These are phyloP conservation scores for Litchi chinensis DNA, from an alignment of 345 rosid genomes.

Conservation along the genomic window DNA sequence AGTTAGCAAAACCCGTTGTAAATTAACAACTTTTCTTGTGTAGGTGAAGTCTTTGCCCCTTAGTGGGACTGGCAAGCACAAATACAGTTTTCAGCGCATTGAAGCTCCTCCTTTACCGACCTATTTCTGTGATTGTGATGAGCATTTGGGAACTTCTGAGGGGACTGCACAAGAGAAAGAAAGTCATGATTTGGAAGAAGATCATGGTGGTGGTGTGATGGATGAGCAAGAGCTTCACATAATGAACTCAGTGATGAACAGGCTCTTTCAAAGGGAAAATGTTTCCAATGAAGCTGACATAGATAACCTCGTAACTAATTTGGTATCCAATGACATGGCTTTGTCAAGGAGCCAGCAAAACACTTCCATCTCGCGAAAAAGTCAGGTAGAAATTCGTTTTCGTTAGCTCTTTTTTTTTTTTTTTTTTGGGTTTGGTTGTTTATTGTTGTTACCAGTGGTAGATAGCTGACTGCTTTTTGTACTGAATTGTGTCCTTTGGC, in stretches of 20 bases:
- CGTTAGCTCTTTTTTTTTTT: background rate
- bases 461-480: background rate
- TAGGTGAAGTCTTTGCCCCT: constrained; percentile 75
- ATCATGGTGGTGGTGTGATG: constrained; percentile 39
- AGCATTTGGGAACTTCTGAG: constrained; percentile 50
- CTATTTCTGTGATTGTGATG: constrained; percentile 86
- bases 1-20: too few species aligned
- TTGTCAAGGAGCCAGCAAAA: constrained; percentile 11
- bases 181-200: constrained; percentile 37
- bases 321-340: constrained; percentile 21
- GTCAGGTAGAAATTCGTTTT: constrained; percentile 27
- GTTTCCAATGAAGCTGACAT: constrained; percentile 30
- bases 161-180: constrained; percentile 29
- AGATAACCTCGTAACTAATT: constrained; percentile 48
- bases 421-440: background rate
- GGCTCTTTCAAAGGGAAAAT: constrained; percentile 58
- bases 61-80: constrained; percentile 88
- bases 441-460: background rate
- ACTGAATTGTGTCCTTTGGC: constrained; percentile 3
- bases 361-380: background rate
- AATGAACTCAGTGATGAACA: constrained; percentile 73
- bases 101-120: constrained; percentile 54
- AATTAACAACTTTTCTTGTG: constrained; percentile 10
- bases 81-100: constrained; percentile 79
- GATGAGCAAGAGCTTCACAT: constrained; percentile 46